Evolutionary conservation across 2,329 filamentous ascomycete species (phyloP), one percentile per base, ranked within the genome.

Genomic region (Colletotrichum tropicale): DNA sequence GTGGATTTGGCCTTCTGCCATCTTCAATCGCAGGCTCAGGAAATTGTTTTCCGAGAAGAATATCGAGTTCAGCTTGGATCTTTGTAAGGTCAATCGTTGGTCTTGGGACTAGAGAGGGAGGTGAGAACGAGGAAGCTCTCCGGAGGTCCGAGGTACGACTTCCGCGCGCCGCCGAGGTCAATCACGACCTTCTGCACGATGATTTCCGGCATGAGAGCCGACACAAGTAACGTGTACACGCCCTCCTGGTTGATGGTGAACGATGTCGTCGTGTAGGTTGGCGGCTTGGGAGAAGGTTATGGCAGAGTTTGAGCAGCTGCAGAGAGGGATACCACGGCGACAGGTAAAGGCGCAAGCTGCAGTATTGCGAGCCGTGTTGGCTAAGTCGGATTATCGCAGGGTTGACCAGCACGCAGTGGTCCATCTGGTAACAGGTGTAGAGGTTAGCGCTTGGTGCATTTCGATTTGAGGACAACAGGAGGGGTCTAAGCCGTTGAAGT

Each of bases 101-200:
- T 61, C 58, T 32, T 61, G 18, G 58, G 58, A 13, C 16, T 30
- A 28, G 26, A 61, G 56, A 61, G 56, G 28, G 56, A 61, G 56
- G 56, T 26, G 56, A 26, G 26, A 15, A 87, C 80, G 13, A 87
- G 78, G 75, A 89, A 89, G 67, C 88, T 91, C 85, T 91, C 89
- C 1, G 89, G 90, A 5, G 90, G 90, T 0, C 90, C 90, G 3
- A 92, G 82, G 78, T 91, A 92, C 66, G 88, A 90, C 18, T 85
- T 81, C 70, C 89, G 82, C 5, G 91, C 86, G 9, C 90, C 90
- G 3, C 90, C 90, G 26, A 91, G 78, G 78, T 92, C 85, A 8
- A 92, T 78, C 1, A 92, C 84, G 43, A 92, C 82, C 85, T 91
- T 91, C 80, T 92, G 89, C 52, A 92, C 84, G 6, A 91, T 79